These are phyloP conservation scores for Gossypium stocksii DNA, from an alignment of 345 rosid species.

Conservation along the genomic window DNA sequence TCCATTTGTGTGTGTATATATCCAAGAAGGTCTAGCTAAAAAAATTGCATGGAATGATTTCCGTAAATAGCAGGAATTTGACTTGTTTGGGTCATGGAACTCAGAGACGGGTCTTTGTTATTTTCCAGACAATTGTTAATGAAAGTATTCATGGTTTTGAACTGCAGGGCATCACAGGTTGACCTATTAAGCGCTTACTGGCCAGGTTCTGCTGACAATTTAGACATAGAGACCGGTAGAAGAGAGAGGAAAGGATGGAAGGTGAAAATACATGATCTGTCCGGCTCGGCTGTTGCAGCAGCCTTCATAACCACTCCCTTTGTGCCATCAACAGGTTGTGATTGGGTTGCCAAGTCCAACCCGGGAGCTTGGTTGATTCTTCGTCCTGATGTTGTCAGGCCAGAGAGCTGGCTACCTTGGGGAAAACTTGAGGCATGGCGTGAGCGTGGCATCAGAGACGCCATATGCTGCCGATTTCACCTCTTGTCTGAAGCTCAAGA, in stretches of 20 bases:
- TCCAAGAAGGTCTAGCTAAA: too few species aligned
- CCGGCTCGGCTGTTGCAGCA: conserved; percentile 91
- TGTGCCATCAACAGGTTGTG: conserved; percentile 92
- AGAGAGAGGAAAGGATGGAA: conserved; percentile 98
- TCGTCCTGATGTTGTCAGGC: conserved; percentile 66
- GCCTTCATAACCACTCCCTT: conserved; percentile 98
- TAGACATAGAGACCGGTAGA: conserved; percentile 58
- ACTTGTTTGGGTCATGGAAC: too few species aligned
- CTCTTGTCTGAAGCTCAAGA: conserved; percentile 73
- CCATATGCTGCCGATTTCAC: conserved; percentile 80
- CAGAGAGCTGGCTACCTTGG: conserved; percentile 97
- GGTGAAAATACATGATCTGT: conserved; percentile 94
- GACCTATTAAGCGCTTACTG: conserved; percentile 62
- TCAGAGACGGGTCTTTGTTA: not conserved
- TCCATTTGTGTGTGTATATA: not conserved
- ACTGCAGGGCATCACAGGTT: conserved; percentile 57
- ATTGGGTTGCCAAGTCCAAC: conserved; percentile 95
- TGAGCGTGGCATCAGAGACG: conserved; percentile 85
- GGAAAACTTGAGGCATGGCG: conserved; percentile 98
- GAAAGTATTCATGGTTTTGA: conserved; percentile 29
- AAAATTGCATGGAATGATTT: too few species aligned
- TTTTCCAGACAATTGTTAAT: conserved; percentile 8
- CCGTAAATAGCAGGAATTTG: too few species aligned
- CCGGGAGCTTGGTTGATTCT: conserved; percentile 97
- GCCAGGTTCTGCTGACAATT: conserved; percentile 47